Evolutionary conservation across 768 basidiomycete genomes (phyloP), one percentile per base, ranked within the genome.

Genomic region (Termitomyces sp.): DNA sequence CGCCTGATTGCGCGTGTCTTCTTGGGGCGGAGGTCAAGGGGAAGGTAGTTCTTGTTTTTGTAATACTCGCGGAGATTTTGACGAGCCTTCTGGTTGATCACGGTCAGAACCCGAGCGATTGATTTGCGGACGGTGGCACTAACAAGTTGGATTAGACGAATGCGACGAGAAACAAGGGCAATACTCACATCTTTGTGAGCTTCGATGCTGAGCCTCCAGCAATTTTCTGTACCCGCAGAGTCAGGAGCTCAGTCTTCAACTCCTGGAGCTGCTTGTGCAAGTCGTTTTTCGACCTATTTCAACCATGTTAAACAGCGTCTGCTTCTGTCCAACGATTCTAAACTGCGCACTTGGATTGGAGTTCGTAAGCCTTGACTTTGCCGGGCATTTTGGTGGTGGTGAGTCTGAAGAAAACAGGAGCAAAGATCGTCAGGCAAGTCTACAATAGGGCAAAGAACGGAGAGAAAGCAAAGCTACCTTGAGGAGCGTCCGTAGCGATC

Each of bases 1-100:
- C 95, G 84, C 72, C 97, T 86, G 82, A 99, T 98, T 41, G 97
- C 97, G 66, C 97, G 90, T 61, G 97, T 99, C 87, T 89, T 95
- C 89, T 98, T 99, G 63, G 86, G 75, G 64, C 97, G 92, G 71
- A 99, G 89, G 82, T 99, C 97, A 64, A 98, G 93, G 62, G 97
- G 97, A 63, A 92, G 79, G 78, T 91, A 92, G 72, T 92, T 95
- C 86, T 96, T 96, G 74, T 81, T 77, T 84, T 96, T 96, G 91
- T 98, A 98, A 82, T 87, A 94, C 75, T 98, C 95, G 55, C 93
- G 92, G 64, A 97, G 86, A 77, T 95, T 94, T 80, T 94, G 90
- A 65, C 96, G 92, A 65, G 89, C 87, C 78, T 99, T 99, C 74
- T 93, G 90, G 89, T 97, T 98, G 82, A 90, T 96, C 67, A 98